phyloP scores from a whole-genome alignment of 2,329 filamentous ascomycete genomes.

The Aspergillus brunneoviolaceus region DNA sequence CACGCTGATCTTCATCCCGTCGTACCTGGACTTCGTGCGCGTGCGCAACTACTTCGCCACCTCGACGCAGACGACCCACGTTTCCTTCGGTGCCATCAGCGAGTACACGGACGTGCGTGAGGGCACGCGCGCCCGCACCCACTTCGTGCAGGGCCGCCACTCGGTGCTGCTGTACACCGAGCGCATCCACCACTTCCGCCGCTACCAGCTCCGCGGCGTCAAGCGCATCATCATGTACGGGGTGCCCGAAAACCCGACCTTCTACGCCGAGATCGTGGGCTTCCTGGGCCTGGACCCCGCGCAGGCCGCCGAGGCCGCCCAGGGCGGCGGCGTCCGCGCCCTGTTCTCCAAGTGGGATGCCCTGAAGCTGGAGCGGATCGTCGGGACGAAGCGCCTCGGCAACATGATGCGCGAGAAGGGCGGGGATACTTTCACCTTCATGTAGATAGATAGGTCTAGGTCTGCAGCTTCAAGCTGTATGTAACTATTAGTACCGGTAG shows the following conservation, averaged over 20 bases:
- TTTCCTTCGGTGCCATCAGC: constrained; percentile 78
- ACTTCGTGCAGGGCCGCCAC: constrained; percentile 82
- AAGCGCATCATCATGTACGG: constrained; percentile 85
- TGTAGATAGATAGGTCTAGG: constrained; percentile 50
- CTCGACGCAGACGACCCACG: constrained; percentile 54
- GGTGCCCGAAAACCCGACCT: constrained; percentile 76
- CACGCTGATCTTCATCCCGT: constrained; percentile 84
- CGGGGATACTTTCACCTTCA: constrained; percentile 91
- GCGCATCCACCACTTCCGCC: constrained; percentile 91
- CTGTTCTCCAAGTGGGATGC: constrained; percentile 89
- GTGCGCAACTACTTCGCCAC: constrained; percentile 89
- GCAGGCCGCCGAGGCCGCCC: constrained; percentile 57
- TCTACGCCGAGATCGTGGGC: constrained; percentile 46
- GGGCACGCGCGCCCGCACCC: constrained; percentile 77
- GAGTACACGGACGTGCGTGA: constrained; percentile 83
- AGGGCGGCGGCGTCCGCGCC: constrained; percentile 55
- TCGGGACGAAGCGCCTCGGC: constrained; percentile 74
- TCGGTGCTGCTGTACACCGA: constrained; percentile 87
- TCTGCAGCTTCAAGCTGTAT: neutral
- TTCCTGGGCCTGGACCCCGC: constrained; percentile 41
- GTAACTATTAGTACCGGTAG: neutral
- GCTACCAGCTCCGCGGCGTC: constrained; percentile 80
- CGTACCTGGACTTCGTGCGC: constrained; percentile 92
- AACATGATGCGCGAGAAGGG: constrained; percentile 81
- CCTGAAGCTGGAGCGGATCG: constrained; percentile 83